Percentiles rank a stretch among this genome's conserved stretches.
Evolutionary conservation across 2,329 filamentous ascomycete genomes (phyloP).

Genomic region (Colletotrichum sp.): DNA sequence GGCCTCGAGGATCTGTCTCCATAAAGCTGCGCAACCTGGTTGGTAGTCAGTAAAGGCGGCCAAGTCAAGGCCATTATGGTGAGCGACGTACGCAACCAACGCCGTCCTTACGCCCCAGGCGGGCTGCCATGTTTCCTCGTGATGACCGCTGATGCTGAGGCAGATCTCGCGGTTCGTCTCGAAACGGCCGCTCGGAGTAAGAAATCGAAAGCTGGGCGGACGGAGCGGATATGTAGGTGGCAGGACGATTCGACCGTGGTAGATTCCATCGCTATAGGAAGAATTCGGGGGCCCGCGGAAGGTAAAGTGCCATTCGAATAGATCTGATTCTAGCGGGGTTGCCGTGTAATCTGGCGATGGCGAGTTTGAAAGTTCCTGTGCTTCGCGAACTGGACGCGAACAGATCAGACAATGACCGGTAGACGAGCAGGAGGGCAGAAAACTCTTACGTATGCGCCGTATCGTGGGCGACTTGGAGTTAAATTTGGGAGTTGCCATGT

Average conservation of each 20-base stretch:
- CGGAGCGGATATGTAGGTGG: slow-evolving; percentile 90
- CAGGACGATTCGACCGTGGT: slow-evolving; percentile 93
- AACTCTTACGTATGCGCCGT: slow-evolving; percentile 74
- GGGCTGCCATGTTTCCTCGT: slow-evolving; percentile 98
- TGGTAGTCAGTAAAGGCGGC: neutral
- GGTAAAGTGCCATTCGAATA: slow-evolving; percentile 99
- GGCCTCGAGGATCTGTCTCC: slow-evolving; percentile 86
- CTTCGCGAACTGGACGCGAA: slow-evolving; percentile 77
- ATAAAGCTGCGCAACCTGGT: slow-evolving; percentile 80
- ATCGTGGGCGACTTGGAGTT: slow-evolving; percentile 85
- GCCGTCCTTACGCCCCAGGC: slow-evolving; percentile 97
- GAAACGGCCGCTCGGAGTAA: slow-evolving; percentile 90
- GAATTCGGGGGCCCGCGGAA: slow-evolving; percentile 87
- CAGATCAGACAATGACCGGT: neutral
- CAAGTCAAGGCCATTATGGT: neutral
- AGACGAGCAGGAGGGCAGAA: neutral
- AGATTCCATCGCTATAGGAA: slow-evolving; percentile 81
- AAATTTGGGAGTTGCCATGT: slow-evolving; percentile 54
- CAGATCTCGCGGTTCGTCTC: slow-evolving; percentile 98
- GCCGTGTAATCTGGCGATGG: slow-evolving; percentile 89
- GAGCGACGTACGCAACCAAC: slow-evolving; percentile 61
- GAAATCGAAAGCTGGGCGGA: slow-evolving; percentile 94
- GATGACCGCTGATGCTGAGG: slow-evolving; percentile 89
- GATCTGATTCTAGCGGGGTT: slow-evolving; percentile 82
- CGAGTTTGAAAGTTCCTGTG: slow-evolving; percentile 79